phyloP scores from a whole-genome alignment of 805 yeast species.

The Lachancea waltii region DNA sequence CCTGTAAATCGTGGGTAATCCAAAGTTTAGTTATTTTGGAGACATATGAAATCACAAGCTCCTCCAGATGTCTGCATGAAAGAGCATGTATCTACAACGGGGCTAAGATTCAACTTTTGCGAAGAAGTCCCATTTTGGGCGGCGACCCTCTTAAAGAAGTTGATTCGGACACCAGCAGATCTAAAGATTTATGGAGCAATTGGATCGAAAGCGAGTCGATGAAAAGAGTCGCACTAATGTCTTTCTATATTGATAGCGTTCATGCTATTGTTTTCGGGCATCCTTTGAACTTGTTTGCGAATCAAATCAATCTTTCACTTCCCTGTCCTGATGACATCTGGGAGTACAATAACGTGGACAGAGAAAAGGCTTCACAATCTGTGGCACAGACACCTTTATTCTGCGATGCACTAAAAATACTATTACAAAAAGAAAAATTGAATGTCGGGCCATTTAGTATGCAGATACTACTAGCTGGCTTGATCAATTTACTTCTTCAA shows the following conservation, averaged over 20 bases:
- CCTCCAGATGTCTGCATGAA: slow-evolving; percentile 62
- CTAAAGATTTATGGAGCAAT: slow-evolving; percentile 8
- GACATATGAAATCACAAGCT: slow-evolving; percentile 64
- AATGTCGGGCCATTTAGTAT: slow-evolving; percentile 9
- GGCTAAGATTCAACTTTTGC: slow-evolving; percentile 62
- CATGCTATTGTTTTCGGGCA: slow-evolving; percentile 74
- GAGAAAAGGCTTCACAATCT: slow-evolving; percentile 14
- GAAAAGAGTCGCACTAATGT: slow-evolving; percentile 69
- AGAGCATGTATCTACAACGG: slow-evolving; percentile 78
- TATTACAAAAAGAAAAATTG: slow-evolving; percentile 7
- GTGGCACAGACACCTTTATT: slow-evolving; percentile 11
- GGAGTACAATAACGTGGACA: slow-evolving; percentile 35
- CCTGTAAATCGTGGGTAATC: slow-evolving; percentile 33
- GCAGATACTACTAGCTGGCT: slow-evolving; percentile 9
- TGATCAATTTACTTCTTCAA: slow-evolving; percentile 10
- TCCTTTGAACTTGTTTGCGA: slow-evolving; percentile 43
- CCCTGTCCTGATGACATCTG: slow-evolving; percentile 58
- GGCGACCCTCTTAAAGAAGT: slow-evolving; percentile 44
- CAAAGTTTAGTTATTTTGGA: slow-evolving; percentile 65
- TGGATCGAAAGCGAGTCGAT: slow-evolving; percentile 75
- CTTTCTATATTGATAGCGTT: slow-evolving; percentile 69
- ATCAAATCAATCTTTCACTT: slow-evolving; percentile 50
- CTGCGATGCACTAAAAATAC: slow-evolving; percentile 8
- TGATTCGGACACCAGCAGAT: slow-evolving; percentile 8
- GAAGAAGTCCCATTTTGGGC: slow-evolving; percentile 66